Evolutionary conservation across 768 basidiomycete genomes (phyloP), one percentile per base, ranked within the genome.

Genomic region (Favolaschia claudopus): DNA sequence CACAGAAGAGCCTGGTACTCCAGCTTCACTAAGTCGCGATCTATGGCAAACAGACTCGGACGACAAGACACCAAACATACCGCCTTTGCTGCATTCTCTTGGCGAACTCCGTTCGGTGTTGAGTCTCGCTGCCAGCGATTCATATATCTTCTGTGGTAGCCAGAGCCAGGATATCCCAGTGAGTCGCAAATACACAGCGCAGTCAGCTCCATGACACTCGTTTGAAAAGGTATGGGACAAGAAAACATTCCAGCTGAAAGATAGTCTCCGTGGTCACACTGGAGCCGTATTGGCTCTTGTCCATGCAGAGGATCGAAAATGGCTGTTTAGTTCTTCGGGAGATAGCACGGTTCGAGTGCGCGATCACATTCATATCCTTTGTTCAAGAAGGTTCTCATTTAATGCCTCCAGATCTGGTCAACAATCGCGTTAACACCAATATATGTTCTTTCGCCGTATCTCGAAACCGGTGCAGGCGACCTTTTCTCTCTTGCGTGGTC

Each of bases 261-360:
- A 83, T 28, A 86, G 85, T 14, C 80, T 96, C 12, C 77, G 82
- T 17, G 95, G 95, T 3, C 95, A 96, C 70, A 89, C 88, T 0
- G 93, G 91, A 7, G 92, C 91, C 61, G 88, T 97, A 2, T 80
- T 97, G 20, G 88, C 89, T 9, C 77, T 97, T 43, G 89, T 91
- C 65, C 84, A 91, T 60, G 90, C 89, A 7, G 74, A 83, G 51
- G 89, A 91, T 52, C 89, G 86, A 67, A 78, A 83, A 42, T 96
- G 95, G 95, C 70, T 97, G 25, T 92, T 97, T 68, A 96, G 95
- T 63, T 89, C 93, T 5, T 95, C 93, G 42, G 95, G 93, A 13
- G 95, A 96, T 63, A 93, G 93, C 64, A 95, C 93, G 7, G 82
- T 97, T 34, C 78, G 94, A 67, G 93, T 95, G 70, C 46, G 86